phyloP scores from a whole-genome alignment of 768 basidiomycete genomes.

The Phaffia australis region DNA sequence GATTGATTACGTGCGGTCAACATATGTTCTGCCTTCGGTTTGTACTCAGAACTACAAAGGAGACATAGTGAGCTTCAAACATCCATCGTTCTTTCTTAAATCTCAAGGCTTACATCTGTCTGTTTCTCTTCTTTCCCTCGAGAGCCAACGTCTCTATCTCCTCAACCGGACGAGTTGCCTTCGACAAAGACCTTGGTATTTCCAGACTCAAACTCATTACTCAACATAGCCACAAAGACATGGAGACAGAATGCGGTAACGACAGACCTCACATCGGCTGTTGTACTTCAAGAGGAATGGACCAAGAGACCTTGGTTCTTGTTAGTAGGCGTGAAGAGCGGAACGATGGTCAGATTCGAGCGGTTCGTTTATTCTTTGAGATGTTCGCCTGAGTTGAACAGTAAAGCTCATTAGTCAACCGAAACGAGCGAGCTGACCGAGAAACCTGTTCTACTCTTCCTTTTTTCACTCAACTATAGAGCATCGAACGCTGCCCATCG shows the following conservation, averaged over 20 bases:
- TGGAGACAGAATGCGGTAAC: constrained; percentile 80
- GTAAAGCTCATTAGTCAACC: neutral
- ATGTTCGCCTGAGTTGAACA: neutral
- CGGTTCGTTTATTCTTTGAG: constrained; percentile 29
- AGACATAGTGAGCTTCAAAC: constrained; percentile 24
- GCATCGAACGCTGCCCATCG: neutral
- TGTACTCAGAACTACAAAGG: constrained; percentile 19
- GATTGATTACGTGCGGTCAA: neutral
- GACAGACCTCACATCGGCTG: constrained; percentile 48
- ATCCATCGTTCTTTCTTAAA: neutral
- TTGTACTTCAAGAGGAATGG: constrained; percentile 53
- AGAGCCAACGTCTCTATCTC: neutral
- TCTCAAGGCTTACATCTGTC: neutral
- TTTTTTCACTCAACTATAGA: neutral
- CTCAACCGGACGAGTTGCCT: neutral
- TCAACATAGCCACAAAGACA: constrained; percentile 64
- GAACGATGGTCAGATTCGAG: constrained; percentile 56
- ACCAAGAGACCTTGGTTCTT: constrained; percentile 81
- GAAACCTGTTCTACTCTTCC: neutral
- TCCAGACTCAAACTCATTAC: constrained; percentile 50
- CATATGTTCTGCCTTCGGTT: neutral
- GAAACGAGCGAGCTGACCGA: neutral
- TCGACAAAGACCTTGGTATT: constrained; percentile 27
- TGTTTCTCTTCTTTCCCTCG: neutral
- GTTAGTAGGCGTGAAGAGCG: constrained; percentile 72